Evolutionary conservation across 2,329 filamentous ascomycete genomes (phyloP).

Genomic region (Aspergillus vadensis): DNA sequence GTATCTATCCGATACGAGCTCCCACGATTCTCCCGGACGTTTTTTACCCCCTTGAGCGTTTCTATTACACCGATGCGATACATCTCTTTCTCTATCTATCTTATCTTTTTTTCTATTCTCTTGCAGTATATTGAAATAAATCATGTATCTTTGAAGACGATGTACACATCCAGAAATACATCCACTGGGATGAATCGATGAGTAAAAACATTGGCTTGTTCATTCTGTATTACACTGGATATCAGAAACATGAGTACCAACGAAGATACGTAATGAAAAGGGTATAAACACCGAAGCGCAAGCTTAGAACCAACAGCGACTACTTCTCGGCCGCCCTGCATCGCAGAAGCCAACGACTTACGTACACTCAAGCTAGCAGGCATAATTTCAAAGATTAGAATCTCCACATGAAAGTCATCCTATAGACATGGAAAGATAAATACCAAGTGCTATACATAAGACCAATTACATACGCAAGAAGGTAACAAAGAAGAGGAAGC

Average conservation of each 20-base stretch:
- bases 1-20: background rate
- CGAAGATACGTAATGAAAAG: background rate
- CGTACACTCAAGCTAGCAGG: too few species aligned
- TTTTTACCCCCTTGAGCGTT: background rate
- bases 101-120: background rate
- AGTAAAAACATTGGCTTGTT: background rate
- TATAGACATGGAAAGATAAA: too few species aligned
- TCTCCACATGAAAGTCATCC: too few species aligned
- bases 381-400: too few species aligned
- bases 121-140: background rate
- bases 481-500: too few species aligned
- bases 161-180: background rate
- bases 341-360: too few species aligned
- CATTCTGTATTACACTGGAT: background rate
- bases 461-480: too few species aligned
- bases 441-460: too few species aligned
- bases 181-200: background rate
- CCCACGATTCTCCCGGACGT: background rate
- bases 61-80: background rate
- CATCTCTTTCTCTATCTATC: background rate
- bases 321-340: too few species aligned
- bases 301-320: too few species aligned
- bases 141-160: background rate
- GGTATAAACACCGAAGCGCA: background rate
- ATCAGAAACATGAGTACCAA: background rate